Conservation (phyloP, 495 filamentous ascomycete genomes). For the Talaromyces nanjingensis region DNA sequence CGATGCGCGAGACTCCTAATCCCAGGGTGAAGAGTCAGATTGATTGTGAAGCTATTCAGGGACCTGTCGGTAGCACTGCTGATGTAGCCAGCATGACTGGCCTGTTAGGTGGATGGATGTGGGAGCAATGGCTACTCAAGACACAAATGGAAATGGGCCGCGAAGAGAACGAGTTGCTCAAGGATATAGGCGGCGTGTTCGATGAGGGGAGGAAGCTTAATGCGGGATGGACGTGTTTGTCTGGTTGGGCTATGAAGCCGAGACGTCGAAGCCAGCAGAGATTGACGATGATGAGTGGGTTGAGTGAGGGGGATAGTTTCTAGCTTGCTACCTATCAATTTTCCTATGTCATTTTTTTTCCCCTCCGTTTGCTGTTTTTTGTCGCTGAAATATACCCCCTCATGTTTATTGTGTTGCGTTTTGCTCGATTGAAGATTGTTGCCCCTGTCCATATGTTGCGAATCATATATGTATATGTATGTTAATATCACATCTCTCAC, state of each 20-base stretch:
- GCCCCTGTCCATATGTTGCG: background rate
- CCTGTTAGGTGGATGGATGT: conserved; percentile 80
- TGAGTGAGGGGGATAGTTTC: background rate
- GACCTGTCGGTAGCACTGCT: conserved; percentile 65
- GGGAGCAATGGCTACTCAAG: conserved; percentile 94
- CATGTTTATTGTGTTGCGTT: background rate
- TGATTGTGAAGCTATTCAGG: conserved; percentile 52
- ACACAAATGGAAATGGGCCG: conserved; percentile 76
- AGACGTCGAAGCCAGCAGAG: conserved; percentile 15
- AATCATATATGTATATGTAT: background rate
- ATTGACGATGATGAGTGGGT: conserved; percentile 4
- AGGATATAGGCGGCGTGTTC: conserved; percentile 70
- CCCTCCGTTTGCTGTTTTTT: no score
- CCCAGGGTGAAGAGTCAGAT: conserved; percentile 45
- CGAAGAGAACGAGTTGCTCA: conserved; percentile 56
- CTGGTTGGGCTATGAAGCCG: conserved; percentile 87
- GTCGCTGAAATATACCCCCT: background rate
- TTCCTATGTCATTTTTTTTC: background rate
- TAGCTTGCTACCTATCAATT: background rate
- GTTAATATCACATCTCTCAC: background rate
- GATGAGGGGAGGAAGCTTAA: conserved; percentile 77
- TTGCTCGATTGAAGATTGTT: background rate
- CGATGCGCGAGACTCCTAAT: conserved; percentile 44
- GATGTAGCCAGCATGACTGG: conserved; percentile 71
- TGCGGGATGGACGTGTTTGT: conserved; percentile 79